Conservation (phyloP, 2,329 filamentous ascomycete species). For the Arthrobotrys musiformis region DNA sequence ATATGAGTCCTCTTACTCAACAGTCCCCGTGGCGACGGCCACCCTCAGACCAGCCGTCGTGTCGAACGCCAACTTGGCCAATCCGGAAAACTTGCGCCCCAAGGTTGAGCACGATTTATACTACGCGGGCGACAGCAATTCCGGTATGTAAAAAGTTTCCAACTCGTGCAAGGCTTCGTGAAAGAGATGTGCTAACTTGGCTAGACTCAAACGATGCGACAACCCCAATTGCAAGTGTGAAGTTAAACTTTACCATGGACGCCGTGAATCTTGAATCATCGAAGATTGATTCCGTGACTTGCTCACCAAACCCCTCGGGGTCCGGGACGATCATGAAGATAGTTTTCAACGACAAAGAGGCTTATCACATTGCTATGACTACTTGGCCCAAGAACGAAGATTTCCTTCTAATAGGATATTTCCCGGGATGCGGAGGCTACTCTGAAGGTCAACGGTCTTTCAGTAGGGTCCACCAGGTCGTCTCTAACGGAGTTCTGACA, state of each 20-base stretch:
- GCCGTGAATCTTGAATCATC: constrained; percentile 45
- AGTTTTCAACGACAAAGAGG: constrained; percentile 31
- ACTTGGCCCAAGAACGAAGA: constrained; percentile 37
- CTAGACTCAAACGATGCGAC: constrained; percentile 26
- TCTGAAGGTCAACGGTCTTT: constrained; percentile 22
- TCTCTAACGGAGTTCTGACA: constrained; percentile 3
- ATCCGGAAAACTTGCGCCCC: constrained; percentile 42
- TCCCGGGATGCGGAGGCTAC: constrained; percentile 34
- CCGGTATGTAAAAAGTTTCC: constrained; percentile 15
- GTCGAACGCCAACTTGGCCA: constrained; percentile 29
- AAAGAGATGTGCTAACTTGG: not conserved
- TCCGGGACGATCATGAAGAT: constrained; percentile 33
- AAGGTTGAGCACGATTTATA: constrained; percentile 35
- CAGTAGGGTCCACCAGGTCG: constrained; percentile 36
- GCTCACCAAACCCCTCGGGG: constrained; percentile 16
- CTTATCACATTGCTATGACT: constrained; percentile 29
- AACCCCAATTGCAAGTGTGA: constrained; percentile 41
- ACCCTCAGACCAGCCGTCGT: constrained; percentile 39
- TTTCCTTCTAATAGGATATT: constrained; percentile 42
- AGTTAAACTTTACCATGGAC: constrained; percentile 45
- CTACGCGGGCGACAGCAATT: constrained; percentile 41
- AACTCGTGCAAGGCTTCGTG: not conserved
- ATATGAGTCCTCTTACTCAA: not conserved
- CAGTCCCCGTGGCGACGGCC: constrained; percentile 23
- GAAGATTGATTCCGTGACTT: constrained; percentile 45